Base-by-base conservation (phyloP, 352 stramenopile species). In the Globisporangium takayamanum region DNA sequence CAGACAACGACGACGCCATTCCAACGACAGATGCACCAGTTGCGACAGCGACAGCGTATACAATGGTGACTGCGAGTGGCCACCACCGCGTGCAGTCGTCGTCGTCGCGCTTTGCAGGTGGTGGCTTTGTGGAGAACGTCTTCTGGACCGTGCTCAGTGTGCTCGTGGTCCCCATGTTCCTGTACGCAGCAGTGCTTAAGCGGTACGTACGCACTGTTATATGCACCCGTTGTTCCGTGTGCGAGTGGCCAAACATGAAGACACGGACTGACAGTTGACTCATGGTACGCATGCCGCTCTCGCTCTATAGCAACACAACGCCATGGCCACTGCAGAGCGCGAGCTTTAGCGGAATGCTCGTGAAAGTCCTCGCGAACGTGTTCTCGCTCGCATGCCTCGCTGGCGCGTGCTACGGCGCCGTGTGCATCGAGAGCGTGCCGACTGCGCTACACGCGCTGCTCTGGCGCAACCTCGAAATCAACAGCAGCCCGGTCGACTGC, bases 131-230 rank as follows among this genome's bases (percentile, higher is more conserved):
- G 10, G 69, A 85, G 60, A 89, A 90, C 60, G 54, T 79, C 7
- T 33, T 57, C 48, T 92, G 82, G 82, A 92, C 80, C 12, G 58
- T 72, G 6, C 68, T 75, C 37, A 67, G 63, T 0, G 48, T 78
- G 45, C 45, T 60, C 5, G 57, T 85, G 3, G 71, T 62, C 15
- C 78, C 82, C 0, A 20, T 89, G 56, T 57, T 77, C 56, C 51
- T 88, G 22, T 90, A 89, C 60, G 57, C 58, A 0, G 64, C 67
- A 8, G 41, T 79, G 11, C 57, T 67, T 18, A 59, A 60, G 39
- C 46, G 59, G 59, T 66, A 36, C 25, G 28, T 25, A 37, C 15
- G 8, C 36, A 14, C 37, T n/a, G 1, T 7, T 5, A 16, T n/a
- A 20, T 7, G 15, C 41, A 46, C 41, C 1, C 20, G 14, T 8